Evolutionary conservation across 305 asterid genomes (phyloP).

Genomic region (Ilex paraguariensis): DNA sequence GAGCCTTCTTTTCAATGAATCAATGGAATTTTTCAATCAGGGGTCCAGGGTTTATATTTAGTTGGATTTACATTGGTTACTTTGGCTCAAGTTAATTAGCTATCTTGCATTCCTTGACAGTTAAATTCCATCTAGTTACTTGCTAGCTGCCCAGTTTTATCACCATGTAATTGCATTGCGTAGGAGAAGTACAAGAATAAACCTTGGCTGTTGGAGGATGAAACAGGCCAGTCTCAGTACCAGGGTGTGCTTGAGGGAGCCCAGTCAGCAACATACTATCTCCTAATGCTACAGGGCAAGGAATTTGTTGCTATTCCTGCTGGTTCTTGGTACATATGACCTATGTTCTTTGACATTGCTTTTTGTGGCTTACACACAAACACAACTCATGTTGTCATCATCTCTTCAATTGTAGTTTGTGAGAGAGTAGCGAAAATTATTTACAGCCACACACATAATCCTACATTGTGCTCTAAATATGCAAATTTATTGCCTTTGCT

Average conservation of each 20-base stretch:
- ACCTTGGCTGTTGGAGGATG: constrained; percentile 98
- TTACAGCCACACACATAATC: no score
- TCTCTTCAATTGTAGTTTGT: not conserved
- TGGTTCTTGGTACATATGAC: constrained; percentile 70
- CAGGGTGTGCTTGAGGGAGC: constrained; percentile 92
- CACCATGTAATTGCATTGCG: constrained; percentile 14
- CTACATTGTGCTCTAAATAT: no score
- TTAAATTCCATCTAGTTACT: not conserved
- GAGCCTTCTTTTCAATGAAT: no score
- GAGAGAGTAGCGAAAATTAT: no score
- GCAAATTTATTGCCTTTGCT: no score
- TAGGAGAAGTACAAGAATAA: constrained; percentile 94
- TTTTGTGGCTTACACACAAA: not conserved
- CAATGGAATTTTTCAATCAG: no score
- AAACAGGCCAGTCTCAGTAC: constrained; percentile 84
- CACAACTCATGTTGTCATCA: not conserved
- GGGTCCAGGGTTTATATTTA: no score
- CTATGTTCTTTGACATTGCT: no score
- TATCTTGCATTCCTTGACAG: no score
- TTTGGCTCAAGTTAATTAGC: no score
- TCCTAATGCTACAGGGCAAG: constrained; percentile 89
- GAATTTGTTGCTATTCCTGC: constrained; percentile 96
- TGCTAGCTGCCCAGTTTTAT: not conserved
- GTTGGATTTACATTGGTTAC: no score
- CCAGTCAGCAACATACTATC: constrained; percentile 93